Conservation (phyloP, 148 eudicot genomes). For the Rhododendron vialii region DNA sequence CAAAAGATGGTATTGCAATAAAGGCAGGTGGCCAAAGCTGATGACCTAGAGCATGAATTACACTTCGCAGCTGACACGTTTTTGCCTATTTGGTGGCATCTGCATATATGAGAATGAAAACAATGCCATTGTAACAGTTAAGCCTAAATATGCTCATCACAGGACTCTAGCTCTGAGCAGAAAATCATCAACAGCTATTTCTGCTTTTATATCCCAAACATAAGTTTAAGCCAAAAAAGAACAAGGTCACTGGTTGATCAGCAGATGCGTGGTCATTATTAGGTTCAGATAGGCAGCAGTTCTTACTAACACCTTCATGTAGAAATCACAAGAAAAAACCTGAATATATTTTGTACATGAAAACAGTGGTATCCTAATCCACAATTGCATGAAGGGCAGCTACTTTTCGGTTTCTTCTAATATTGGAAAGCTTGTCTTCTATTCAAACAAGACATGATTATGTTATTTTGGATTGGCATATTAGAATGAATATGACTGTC, state of each 20-base stretch:
- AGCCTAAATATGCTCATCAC: background rate
- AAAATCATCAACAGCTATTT: background rate
- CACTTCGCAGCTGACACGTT: conserved; percentile 49
- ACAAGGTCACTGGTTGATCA: conserved; percentile 5
- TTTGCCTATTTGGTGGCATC: conserved; percentile 68
- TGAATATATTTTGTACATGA: background rate
- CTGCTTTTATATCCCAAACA: background rate
- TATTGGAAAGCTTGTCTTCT: background rate
- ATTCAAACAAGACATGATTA: background rate
- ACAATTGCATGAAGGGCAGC: background rate
- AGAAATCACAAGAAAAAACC: background rate
- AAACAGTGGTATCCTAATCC: background rate
- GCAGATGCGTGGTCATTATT: background rate
- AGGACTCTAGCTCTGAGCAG: background rate
- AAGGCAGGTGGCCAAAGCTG: conserved; percentile 73
- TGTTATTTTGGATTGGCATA: background rate
- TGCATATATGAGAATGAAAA: conserved; percentile 28
- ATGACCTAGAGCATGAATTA: conserved; percentile 53
- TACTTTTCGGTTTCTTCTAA: background rate
- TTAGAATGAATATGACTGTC: background rate
- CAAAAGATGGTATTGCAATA: conserved; percentile 59
- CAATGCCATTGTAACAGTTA: background rate
- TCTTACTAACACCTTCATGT: background rate
- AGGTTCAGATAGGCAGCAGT: background rate
- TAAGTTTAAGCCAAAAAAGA: background rate